These are phyloP conservation scores for Ceratobasidium sp. DNA, from an alignment of 1,284 basidiomycete genomes.

Conservation along the genomic window DNA sequence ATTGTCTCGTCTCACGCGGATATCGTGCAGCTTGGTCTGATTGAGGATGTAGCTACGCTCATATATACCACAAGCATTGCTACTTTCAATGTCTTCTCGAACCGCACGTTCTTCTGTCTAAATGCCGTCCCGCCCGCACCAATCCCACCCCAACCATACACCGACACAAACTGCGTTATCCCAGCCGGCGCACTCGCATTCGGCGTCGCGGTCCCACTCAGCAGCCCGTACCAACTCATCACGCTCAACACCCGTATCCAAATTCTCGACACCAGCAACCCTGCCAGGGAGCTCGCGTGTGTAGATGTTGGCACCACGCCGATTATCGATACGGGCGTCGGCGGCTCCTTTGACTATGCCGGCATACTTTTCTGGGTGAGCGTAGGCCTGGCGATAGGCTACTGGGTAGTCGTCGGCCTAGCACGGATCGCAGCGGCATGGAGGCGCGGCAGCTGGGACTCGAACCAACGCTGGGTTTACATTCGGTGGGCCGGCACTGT, in stretches of 20 bases:
- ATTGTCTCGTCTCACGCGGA: slow-evolving; percentile 39
- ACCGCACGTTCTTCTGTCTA: slow-evolving; percentile 78
- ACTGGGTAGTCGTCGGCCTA: slow-evolving; percentile 81
- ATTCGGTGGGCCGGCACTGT: slow-evolving; percentile 85
- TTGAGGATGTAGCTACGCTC: slow-evolving; percentile 70
- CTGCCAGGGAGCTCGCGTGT: slow-evolving; percentile 80
- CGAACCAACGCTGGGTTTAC: slow-evolving; percentile 74
- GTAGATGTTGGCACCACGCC: slow-evolving; percentile 83
- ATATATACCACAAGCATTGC: slow-evolving; percentile 84
- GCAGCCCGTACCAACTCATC: slow-evolving; percentile 75
- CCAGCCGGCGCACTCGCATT: slow-evolving; percentile 82
- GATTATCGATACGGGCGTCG: slow-evolving; percentile 63
- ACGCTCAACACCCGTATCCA: slow-evolving; percentile 87
- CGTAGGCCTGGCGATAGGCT: slow-evolving; percentile 78
- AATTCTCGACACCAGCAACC: slow-evolving; percentile 81
- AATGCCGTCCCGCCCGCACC: slow-evolving; percentile 78
- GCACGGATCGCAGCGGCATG: slow-evolving; percentile 87
- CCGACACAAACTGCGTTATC: slow-evolving; percentile 74
- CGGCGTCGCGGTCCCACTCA: slow-evolving; percentile 78
- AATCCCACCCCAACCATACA: slow-evolving; percentile 58
- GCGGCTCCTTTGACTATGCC: slow-evolving; percentile 76
- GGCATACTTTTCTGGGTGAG: slow-evolving; percentile 84
- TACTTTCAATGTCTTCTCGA: slow-evolving; percentile 76
- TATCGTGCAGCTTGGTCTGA: neutral
- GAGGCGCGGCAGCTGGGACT: slow-evolving; percentile 76